Evolutionary conservation across 2,329 filamentous ascomycete genomes (phyloP).

Genomic region (Phialophora verrucosa): DNA sequence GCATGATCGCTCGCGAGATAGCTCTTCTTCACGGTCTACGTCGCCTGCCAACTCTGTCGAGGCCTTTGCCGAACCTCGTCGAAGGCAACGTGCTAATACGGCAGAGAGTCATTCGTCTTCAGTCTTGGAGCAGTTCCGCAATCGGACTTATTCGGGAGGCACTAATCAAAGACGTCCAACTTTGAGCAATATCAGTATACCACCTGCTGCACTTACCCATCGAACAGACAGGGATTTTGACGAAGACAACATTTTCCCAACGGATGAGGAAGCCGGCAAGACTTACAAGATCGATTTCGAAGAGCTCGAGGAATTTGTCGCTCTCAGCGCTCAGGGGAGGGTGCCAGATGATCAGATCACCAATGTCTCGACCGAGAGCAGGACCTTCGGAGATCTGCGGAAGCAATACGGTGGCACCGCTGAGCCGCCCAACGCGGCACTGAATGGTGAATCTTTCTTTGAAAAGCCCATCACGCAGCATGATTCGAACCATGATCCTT

Average conservation of each 20-base stretch:
- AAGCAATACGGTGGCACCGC: slow-evolving; percentile 43
- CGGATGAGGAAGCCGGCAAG: slow-evolving; percentile 76
- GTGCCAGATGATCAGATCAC: slow-evolving; percentile 42
- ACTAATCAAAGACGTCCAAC: slow-evolving; percentile 68
- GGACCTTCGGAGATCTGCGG: slow-evolving; percentile 68
- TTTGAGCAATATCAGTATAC: slow-evolving; percentile 62
- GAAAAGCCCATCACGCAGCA: slow-evolving; percentile 39
- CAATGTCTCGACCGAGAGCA: slow-evolving; percentile 50
- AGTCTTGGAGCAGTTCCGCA: slow-evolving; percentile 62
- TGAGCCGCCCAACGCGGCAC: slow-evolving; percentile 46
- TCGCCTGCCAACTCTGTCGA: slow-evolving; percentile 98
- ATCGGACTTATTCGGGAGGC: slow-evolving; percentile 69
- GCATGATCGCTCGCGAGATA: slow-evolving; percentile 54
- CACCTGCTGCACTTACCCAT: slow-evolving; percentile 40
- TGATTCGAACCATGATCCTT: slow-evolving; percentile 37
- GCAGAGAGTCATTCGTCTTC: slow-evolving; percentile 65
- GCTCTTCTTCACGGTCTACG: slow-evolving; percentile 68
- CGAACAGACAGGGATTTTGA: slow-evolving; percentile 64
- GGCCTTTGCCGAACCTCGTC: slow-evolving; percentile 89
- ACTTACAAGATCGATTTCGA: slow-evolving; percentile 89
- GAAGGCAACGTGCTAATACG: slow-evolving; percentile 75
- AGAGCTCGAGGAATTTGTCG: slow-evolving; percentile 89
- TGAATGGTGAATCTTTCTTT: slow-evolving; percentile 38
- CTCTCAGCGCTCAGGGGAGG: slow-evolving; percentile 60
- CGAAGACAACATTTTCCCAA: slow-evolving; percentile 86